phyloP scores from a whole-genome alignment of 2,329 filamentous ascomycete species.

The Cladosporium sp. region DNA sequence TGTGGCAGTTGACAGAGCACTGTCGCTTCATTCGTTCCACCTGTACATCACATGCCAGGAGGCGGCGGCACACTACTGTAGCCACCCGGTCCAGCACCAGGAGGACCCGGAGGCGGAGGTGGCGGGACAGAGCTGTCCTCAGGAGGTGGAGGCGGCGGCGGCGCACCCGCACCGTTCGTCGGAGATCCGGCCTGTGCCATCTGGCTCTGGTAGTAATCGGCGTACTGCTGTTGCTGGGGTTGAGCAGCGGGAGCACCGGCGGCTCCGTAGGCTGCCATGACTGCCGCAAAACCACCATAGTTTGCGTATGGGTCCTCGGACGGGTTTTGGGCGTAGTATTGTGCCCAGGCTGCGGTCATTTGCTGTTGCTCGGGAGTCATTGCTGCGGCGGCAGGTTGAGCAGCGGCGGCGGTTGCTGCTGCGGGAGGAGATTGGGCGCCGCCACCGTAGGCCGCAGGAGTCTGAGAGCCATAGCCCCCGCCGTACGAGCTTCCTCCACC shows the following conservation, averaged over 20 bases:
- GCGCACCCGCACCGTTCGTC: conserved; percentile 27
- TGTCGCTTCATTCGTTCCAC: background rate
- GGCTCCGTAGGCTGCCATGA: conserved; percentile 23
- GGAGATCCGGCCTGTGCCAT: conserved; percentile 18
- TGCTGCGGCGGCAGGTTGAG: conserved; percentile 18
- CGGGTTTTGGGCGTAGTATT: conserved; percentile 84
- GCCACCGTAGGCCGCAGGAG: conserved; percentile 22
- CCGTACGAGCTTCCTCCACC: conserved; percentile 42
- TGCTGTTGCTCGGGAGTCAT: conserved; percentile 28
- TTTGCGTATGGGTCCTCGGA: conserved; percentile 81
- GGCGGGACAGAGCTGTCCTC: conserved; percentile 58
- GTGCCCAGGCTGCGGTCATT: conserved; percentile 63
- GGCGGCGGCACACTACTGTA: conserved; percentile 65
- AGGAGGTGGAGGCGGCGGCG: conserved; percentile 45
- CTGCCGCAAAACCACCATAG: conserved; percentile 69
- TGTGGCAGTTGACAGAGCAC: background rate
- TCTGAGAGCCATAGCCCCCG: conserved; percentile 33
- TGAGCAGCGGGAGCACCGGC: background rate
- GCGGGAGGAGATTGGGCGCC: conserved; percentile 36
- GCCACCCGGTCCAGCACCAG: conserved; percentile 49
- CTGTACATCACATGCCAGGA: conserved; percentile 46
- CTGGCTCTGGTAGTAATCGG: conserved; percentile 20
- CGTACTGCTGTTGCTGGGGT: conserved; percentile 20
- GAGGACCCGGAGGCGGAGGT: conserved; percentile 59
- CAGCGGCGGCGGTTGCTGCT: conserved; percentile 25